phyloP scores from a whole-genome alignment of 2,329 filamentous ascomycete species.

The Madurella fahalii region DNA sequence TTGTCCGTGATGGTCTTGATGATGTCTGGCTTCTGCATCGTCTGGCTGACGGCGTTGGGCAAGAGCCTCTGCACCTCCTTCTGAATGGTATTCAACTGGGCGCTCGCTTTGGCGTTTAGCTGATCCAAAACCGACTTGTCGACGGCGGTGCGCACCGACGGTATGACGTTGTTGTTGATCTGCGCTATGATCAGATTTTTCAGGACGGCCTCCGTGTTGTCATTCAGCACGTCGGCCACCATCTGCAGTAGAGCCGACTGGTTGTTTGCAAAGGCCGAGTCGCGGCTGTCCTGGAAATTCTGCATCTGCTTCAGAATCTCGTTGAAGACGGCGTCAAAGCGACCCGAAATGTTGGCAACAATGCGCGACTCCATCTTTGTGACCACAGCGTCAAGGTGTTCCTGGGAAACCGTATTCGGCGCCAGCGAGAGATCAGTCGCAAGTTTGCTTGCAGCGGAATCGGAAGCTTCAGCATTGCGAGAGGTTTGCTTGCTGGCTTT shows the following conservation, averaged over 20 bases:
- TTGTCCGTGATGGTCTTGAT: conserved; percentile 69
- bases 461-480: conserved; percentile 27
- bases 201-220: conserved; percentile 67
- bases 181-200: conserved; percentile 70
- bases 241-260: conserved; percentile 58
- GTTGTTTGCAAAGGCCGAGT: conserved; percentile 47
- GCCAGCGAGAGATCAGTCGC: conserved; percentile 25
- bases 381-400: conserved; percentile 52
- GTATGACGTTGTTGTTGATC: conserved; percentile 72
- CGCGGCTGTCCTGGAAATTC: conserved; percentile 39
- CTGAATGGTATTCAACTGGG: conserved; percentile 63
- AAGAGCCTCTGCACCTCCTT: conserved; percentile 69
- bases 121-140: conserved; percentile 66
- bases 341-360: conserved; percentile 42
- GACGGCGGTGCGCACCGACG: conserved; percentile 65
- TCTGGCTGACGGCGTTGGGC: conserved; percentile 61
- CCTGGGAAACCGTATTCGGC: conserved; percentile 36
- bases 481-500: conserved; percentile 31
- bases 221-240: conserved; percentile 57
- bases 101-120: conserved; percentile 63
- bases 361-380: conserved; percentile 51
- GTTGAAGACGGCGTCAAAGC: conserved; percentile 48
- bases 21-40: conserved; percentile 70
- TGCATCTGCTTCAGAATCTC: conserved; percentile 59
- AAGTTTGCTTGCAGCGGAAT: conserved; percentile 15